phyloP scores from a whole-genome alignment of 192 early-diverging fungal species.

The Linnemannia exigua region DNA sequence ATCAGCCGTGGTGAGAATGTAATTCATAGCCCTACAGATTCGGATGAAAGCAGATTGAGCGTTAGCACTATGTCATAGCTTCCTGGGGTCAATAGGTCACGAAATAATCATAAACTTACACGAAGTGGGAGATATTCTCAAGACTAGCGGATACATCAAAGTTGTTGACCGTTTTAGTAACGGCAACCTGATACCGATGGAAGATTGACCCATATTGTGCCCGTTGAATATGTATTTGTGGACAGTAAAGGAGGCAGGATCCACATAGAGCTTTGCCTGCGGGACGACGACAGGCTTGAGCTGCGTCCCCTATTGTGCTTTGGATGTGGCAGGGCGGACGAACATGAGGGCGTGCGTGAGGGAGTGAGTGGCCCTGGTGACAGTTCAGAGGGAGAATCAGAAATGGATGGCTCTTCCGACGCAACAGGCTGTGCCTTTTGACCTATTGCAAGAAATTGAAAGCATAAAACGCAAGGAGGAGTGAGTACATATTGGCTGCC shows the following conservation, averaged over 20 bases:
- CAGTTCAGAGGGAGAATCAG: constrained; percentile 19
- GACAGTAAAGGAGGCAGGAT: constrained; percentile 18
- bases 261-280: constrained; percentile 14
- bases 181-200: constrained; percentile 19
- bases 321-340: too few species aligned
- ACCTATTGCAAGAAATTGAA: neutral
- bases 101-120: neutral
- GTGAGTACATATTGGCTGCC: constrained; percentile 20
- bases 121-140: constrained; percentile 10
- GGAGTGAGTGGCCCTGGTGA: constrained; percentile 18
- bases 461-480: constrained; percentile 18
- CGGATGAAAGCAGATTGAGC: neutral
- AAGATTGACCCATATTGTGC: constrained; percentile 18
- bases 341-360: constrained; percentile 6
- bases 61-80: neutral
- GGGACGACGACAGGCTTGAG: too few species aligned
- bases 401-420: constrained; percentile 10
- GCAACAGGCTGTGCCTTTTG: constrained; percentile 10
- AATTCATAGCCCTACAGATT: constrained; percentile 21
- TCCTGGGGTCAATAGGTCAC: neutral
- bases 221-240: constrained; percentile 23
- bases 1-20: constrained; percentile 13
- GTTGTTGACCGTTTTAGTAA: constrained; percentile 14
- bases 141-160: constrained; percentile 22
- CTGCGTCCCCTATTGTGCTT: constrained; percentile 22